These are phyloP conservation scores for Omphalotus guepiniiformis DNA, from an alignment of 768 basidiomycete species.

Conservation along the genomic window DNA sequence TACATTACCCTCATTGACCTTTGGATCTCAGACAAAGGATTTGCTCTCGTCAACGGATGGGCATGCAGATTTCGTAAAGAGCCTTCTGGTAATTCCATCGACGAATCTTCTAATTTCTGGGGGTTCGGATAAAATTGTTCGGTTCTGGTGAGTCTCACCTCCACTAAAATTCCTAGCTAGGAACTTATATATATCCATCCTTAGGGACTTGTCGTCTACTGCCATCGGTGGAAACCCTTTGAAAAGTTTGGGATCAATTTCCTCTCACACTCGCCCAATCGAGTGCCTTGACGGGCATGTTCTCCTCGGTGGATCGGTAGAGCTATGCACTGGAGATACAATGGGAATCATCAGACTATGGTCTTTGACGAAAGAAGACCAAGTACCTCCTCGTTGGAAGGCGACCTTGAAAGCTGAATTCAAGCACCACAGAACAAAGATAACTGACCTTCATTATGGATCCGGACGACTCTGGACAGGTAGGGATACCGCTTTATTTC, in stretches of 20 bases:
- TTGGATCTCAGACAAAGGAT: slow-evolving; percentile 54
- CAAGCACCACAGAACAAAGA: slow-evolving; percentile 73
- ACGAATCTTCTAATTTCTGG: slow-evolving; percentile 73
- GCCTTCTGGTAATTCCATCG: slow-evolving; percentile 65
- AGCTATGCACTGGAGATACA: slow-evolving; percentile 83
- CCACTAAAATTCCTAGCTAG: not conserved
- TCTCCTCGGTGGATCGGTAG: slow-evolving; percentile 39
- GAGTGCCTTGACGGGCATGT: slow-evolving; percentile 65
- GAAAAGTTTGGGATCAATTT: slow-evolving; percentile 61
- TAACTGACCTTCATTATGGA: slow-evolving; percentile 68
- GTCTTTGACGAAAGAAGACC: slow-evolving; percentile 50
- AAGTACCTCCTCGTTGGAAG: slow-evolving; percentile 42
- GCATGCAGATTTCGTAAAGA: slow-evolving; percentile 91
- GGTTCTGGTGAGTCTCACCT: slow-evolving; percentile 68
- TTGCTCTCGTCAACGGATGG: slow-evolving; percentile 67
- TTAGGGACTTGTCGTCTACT: slow-evolving; percentile 64
- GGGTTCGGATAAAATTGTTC: slow-evolving; percentile 84
- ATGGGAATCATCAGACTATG: slow-evolving; percentile 88
- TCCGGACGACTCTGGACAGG: slow-evolving; percentile 88
- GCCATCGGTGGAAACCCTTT: slow-evolving; percentile 37
- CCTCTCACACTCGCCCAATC: slow-evolving; percentile 85
- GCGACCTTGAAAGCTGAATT: slow-evolving; percentile 51
- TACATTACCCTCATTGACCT: slow-evolving; percentile 1
- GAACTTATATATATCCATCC: too few relatives aligned
- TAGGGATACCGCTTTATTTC: slow-evolving; percentile 24